These are phyloP conservation scores for Lasiosphaeriaceae sp. DNA, from an alignment of 495 filamentous ascomycete genomes.

Conservation along the genomic window DNA sequence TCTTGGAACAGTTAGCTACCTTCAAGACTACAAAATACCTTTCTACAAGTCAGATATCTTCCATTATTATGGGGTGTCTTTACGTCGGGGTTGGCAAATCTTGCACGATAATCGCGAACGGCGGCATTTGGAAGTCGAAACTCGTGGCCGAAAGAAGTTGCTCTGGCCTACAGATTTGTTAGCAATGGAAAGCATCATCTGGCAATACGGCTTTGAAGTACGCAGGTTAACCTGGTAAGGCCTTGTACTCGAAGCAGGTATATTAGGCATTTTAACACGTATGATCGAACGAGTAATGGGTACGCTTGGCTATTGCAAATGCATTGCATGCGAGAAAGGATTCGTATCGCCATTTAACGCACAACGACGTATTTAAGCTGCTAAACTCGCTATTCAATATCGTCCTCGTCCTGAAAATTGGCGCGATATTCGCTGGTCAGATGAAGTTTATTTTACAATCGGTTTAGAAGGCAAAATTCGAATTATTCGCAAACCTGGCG, in stretches of 20 bases:
- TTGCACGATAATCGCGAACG: not conserved
- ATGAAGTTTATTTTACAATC: not conserved
- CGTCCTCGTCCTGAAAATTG: no score
- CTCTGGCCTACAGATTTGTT: not conserved
- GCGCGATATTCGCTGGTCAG: no score
- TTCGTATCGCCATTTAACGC: not conserved
- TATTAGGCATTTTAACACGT: not conserved
- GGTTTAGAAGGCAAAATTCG: not conserved
- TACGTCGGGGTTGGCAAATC: not conserved
- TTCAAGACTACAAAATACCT: not conserved
- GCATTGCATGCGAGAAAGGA: constrained; percentile 4
- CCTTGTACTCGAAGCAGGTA: not conserved
- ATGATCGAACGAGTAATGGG: constrained; percentile 4
- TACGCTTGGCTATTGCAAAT: not conserved
- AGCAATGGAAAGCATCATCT: not conserved
- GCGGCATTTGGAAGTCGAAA: constrained; percentile 2
- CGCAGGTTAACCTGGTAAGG: constrained; percentile 3
- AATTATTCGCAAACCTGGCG: not conserved
- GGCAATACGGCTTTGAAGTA: not conserved
- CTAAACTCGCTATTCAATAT: no score
- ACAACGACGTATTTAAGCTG: no score
- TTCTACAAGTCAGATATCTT: not conserved
- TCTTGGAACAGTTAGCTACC: not conserved
- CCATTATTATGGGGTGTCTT: not conserved
- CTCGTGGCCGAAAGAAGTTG: constrained; percentile 1